These are phyloP conservation scores for Eleusine indica DNA, from an alignment of 176 grass and related monocot species.

Conservation along the genomic window DNA sequence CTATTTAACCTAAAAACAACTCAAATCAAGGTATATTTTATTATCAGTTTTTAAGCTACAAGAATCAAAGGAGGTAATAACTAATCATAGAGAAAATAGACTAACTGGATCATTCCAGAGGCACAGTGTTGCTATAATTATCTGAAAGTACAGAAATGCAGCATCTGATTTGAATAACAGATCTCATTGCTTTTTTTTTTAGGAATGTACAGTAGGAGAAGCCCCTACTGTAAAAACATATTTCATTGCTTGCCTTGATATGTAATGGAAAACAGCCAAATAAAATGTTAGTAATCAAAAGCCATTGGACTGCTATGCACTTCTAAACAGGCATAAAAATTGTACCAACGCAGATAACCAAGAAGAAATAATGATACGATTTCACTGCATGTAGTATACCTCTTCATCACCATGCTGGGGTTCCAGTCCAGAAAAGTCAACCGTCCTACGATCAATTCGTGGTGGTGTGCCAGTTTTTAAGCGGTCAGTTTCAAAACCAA, in stretches of 20 bases:
- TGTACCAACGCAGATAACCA: not conserved
- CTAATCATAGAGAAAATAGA: slow-evolving; percentile 21
- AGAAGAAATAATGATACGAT: not conserved
- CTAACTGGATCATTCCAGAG: slow-evolving; percentile 5
- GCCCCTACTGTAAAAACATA: not conserved
- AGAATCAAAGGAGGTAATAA: not conserved
- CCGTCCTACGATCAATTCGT: slow-evolving; percentile 75
- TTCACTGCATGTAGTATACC: slow-evolving; percentile 48
- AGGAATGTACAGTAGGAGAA: too few species aligned
- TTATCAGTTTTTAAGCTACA: slow-evolving; percentile 6
- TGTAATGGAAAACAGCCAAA: not conserved
- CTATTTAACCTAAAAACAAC: not conserved
- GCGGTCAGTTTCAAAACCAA: slow-evolving; percentile 88
- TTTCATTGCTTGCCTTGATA: not conserved
- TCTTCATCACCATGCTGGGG: slow-evolving; percentile 94
- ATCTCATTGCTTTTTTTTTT: not conserved
- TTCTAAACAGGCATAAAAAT: not conserved
- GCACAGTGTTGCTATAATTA: not conserved
- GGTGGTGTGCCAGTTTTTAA: slow-evolving; percentile 96
- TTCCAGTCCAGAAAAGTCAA: slow-evolving; percentile 88
- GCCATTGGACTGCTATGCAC: not conserved
- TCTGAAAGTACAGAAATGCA: not conserved
- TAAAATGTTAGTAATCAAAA: not conserved
- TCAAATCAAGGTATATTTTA: not conserved
- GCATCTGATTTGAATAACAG: slow-evolving; percentile 18